Evolutionary conservation across 139 green algal species (phyloP).

Genomic region (Chlamydomonas applanata): DNA sequence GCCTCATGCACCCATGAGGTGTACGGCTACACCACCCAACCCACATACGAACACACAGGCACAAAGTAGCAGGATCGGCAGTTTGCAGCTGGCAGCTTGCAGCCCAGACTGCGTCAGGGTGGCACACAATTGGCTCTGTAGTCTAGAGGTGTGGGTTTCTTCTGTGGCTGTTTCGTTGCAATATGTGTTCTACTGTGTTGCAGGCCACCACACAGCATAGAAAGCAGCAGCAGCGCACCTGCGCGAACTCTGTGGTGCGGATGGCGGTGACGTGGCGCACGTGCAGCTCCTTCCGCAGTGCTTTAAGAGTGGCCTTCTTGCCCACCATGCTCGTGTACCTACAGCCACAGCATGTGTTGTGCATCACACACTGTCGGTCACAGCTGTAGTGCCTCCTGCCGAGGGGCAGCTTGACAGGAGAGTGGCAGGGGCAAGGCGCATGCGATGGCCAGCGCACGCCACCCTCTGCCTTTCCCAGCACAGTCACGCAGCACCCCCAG

Average conservation of each 20-base stretch:
- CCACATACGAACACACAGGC: background rate
- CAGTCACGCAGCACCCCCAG: no score
- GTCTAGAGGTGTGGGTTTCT: background rate
- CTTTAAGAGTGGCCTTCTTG: slow-evolving; percentile 68
- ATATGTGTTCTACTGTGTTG: no score
- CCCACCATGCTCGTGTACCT: slow-evolving; percentile 89
- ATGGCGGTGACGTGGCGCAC: slow-evolving; percentile 38
- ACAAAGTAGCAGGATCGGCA: background rate
- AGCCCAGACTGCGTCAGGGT: no score
- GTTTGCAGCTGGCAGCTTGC: background rate
- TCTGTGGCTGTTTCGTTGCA: background rate
- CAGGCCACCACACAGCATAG: background rate
- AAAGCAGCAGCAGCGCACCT: slow-evolving; percentile 50
- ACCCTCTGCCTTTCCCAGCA: background rate
- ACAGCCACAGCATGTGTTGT: slow-evolving; percentile 2
- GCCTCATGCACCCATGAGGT: background rate
- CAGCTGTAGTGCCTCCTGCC: background rate
- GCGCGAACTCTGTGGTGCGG: slow-evolving; percentile 80
- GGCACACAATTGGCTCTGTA: no score
- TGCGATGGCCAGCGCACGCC: no score
- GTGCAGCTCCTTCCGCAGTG: slow-evolving; percentile 55
- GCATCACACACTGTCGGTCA: background rate
- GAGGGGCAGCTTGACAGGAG: background rate
- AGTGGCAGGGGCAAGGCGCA: no score
- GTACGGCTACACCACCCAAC: no score